Percentiles rank a stretch among this genome's conserved stretches.
Evolutionary conservation across 2,329 filamentous ascomycete species (phyloP).

Genomic region (Penicillium sp.): DNA sequence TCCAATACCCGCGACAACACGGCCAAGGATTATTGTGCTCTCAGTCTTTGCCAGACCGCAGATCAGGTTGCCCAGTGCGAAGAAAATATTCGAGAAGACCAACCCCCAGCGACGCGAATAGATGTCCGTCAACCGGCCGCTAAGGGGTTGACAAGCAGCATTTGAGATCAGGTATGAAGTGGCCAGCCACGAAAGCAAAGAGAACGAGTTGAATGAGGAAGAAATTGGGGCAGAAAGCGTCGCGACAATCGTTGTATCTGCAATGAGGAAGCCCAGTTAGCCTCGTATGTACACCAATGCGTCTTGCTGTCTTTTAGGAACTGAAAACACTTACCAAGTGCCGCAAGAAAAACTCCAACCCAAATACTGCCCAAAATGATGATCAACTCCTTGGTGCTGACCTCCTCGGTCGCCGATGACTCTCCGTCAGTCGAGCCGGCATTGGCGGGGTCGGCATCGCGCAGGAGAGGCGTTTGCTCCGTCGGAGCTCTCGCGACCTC

Average conservation of each 20-base stretch:
- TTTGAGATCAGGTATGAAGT: slow-evolving; percentile 87
- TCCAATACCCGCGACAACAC: slow-evolving; percentile 78
- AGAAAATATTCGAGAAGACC: slow-evolving; percentile 77
- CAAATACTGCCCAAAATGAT: slow-evolving; percentile 53
- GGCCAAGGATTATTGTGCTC: slow-evolving; percentile 71
- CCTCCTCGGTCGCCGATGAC: slow-evolving; percentile 43
- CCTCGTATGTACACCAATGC: background rate
- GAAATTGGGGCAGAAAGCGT: slow-evolving; percentile 83
- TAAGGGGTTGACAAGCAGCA: slow-evolving; percentile 80
- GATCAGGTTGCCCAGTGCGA: slow-evolving; percentile 76
- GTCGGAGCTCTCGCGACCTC: slow-evolving; percentile 14
- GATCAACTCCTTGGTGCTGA: slow-evolving; percentile 48
- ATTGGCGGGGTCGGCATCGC: slow-evolving; percentile 17
- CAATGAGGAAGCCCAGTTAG: slow-evolving; percentile 3
- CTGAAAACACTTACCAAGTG: slow-evolving; percentile 45
- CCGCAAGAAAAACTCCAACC: slow-evolving; percentile 58
- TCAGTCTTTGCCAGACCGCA: slow-evolving; percentile 71
- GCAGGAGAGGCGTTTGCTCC: slow-evolving; percentile 36
- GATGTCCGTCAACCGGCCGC: slow-evolving; percentile 83
- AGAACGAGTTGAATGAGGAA: slow-evolving; percentile 77
- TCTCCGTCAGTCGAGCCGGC: slow-evolving; percentile 8
- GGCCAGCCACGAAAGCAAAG: slow-evolving; percentile 82
- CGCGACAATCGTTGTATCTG: slow-evolving; percentile 79
- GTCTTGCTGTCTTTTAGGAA: background rate
- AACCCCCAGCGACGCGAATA: slow-evolving; percentile 78